Evolutionary conservation across 106 monocot genomes (phyloP).

Genomic region (Allium cepa): DNA sequence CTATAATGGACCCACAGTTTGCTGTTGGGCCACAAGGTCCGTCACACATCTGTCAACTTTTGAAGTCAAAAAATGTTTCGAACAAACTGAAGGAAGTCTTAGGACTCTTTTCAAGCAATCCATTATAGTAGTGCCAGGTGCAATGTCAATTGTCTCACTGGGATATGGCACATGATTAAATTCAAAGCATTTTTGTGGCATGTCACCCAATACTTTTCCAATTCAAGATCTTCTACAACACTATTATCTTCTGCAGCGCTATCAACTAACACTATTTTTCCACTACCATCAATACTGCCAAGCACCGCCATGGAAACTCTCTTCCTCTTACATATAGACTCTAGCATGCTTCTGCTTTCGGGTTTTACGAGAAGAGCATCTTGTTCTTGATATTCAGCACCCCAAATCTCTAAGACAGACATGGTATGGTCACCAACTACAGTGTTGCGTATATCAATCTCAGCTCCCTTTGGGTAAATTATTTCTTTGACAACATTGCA

Average conservation of each 20-base stretch:
- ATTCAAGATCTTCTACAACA: conserved; percentile 78
- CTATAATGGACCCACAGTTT: conserved; percentile 86
- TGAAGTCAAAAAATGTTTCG: conserved; percentile 88
- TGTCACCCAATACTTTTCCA: conserved; percentile 91
- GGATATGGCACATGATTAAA: conserved; percentile 33
- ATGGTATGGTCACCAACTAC: conserved; percentile 89
- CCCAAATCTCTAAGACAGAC: conserved; percentile 98
- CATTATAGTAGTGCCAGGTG: conserved; percentile 52
- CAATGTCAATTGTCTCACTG: conserved; percentile 54
- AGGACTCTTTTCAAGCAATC: conserved; percentile 66
- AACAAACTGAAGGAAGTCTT: conserved; percentile 75
- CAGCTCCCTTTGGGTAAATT: conserved; percentile 89
- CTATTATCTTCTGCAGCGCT: conserved; percentile 35
- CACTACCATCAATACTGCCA: conserved; percentile 68
- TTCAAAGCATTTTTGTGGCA: conserved; percentile 85
- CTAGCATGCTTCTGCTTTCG: conserved; percentile 42
- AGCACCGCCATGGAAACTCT: conserved; percentile 93
- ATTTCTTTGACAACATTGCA: conserved; percentile 98
- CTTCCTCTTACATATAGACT: conserved; percentile 71
- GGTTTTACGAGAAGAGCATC: conserved; percentile 85
- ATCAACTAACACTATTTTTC: conserved; percentile 64
- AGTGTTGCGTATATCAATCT: conserved; percentile 76
- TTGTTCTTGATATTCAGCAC: conserved; percentile 97
- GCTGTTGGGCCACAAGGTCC: conserved; percentile 92
- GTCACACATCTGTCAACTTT: conserved; percentile 97